Base-by-base conservation (phyloP, 306 rosid species). In the Crataegus laevigata region DNA sequence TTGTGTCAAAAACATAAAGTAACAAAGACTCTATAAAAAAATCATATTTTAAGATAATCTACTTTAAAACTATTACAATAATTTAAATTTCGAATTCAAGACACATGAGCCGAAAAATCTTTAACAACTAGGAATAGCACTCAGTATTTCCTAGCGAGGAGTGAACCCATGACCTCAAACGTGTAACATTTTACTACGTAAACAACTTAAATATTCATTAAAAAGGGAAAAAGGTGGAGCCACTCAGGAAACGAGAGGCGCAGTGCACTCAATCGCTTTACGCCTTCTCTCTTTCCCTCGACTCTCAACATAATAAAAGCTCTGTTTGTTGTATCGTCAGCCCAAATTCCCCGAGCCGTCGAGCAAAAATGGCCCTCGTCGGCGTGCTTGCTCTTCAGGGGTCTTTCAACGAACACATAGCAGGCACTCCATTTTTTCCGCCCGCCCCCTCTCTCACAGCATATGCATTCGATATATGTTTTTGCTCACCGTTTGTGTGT, bases 381-480 rank as follows among this genome's bases (percentile, higher is more conserved):
- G 97, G 99, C 50, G 99, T 94, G n/a, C 90, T 94, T 32, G 99
- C 99, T 30, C 71, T 92, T 28, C 99, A 94, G 81, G 97, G 97
- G 9, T 94, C 99, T 69, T 94, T 87, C 85, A 90, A 90, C 86
- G 99, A 94, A 79, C 97, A 94, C 83, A 92, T 94, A 58, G 88
- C 97, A 25, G 99, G 99, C 82, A 81, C 50, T 63, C 43, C 63
- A 8, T 58, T 67, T 11, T 4, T 42, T 8, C 40, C 40, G 40
- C 40, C 40, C 40, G 10, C 29, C 61, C 36, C 59, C 70, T 64
- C 58, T 50, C 58, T 43, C 62, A 14, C 65, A 4, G 24, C 2
- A 45, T 42, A 4, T 18, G 5, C 38, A 2, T 25, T 71, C n/a
- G 36, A 12, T 17, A 17, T 57, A 15, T 3, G 24, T 18, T 63